A percentile compares a stretch with the other conserved stretches of the same genome.
These are phyloP conservation scores for Phyllosticta capitalensis DNA, from an alignment of 2,329 filamentous ascomycete species.

Conservation along the genomic window DNA sequence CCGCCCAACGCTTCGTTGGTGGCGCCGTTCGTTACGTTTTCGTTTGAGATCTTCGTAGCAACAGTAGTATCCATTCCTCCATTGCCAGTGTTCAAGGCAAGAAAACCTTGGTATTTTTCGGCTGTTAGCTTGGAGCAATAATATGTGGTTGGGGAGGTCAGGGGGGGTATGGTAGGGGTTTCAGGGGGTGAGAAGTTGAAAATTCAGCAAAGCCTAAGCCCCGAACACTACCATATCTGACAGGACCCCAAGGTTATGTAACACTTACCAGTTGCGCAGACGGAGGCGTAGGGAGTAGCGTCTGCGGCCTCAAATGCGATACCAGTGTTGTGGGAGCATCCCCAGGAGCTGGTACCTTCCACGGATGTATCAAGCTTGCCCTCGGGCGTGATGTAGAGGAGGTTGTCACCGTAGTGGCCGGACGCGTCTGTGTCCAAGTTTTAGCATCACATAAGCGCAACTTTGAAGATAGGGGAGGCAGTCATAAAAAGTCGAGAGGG, in stretches of 20 bases:
- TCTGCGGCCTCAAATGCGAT: constrained; percentile 54
- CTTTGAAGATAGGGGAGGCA: too few relatives aligned
- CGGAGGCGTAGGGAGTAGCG: constrained; percentile 46
- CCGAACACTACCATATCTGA: too few relatives aligned
- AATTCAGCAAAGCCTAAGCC: too few relatives aligned
- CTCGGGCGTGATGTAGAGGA: constrained; percentile 40
- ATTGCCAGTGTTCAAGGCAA: constrained; percentile 52
- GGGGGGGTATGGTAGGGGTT: not conserved
- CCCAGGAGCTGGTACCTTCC: constrained; percentile 48
- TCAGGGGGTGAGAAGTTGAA: not conserved
- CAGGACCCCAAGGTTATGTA: not conserved
- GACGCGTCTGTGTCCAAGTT: constrained; percentile 23
- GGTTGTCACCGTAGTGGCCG: constrained; percentile 51
- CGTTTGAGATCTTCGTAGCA: constrained; percentile 53
- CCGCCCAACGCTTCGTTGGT: constrained; percentile 52
- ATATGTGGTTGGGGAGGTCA: not conserved
- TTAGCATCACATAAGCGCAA: too few relatives aligned
- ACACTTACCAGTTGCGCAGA: constrained; percentile 37
- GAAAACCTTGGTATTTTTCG: constrained; percentile 51
- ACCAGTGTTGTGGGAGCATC: constrained; percentile 56
- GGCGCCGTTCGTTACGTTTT: constrained; percentile 51
- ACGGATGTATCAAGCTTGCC: constrained; percentile 43
- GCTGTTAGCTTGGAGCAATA: not conserved
- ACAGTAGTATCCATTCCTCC: constrained; percentile 36
- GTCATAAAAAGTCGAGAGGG: too few relatives aligned